Percentiles rank a stretch among this genome's conserved stretches.
These are phyloP conservation scores for Clarireedia homoeocarpa DNA, from an alignment of 2,329 filamentous ascomycete species.

Conservation along the genomic window DNA sequence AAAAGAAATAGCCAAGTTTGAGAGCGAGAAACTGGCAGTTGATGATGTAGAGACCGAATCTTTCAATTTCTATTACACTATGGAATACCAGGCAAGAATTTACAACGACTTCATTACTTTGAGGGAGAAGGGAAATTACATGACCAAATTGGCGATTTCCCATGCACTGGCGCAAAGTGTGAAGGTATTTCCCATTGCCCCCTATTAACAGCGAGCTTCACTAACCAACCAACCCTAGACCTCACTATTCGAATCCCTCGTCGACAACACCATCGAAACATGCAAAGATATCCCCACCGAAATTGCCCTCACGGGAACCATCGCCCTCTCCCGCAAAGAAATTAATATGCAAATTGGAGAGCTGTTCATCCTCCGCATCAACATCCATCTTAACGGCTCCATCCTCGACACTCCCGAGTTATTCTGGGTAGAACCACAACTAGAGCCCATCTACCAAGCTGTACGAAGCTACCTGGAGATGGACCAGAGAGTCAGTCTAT, in stretches of 20 bases:
- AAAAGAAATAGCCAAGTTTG: slow-evolving; percentile 90
- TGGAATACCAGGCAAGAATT: slow-evolving; percentile 94
- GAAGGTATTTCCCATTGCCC: slow-evolving; percentile 49
- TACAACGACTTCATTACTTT: slow-evolving; percentile 99
- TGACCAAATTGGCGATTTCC: slow-evolving; percentile 95
- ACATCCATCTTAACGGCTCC: slow-evolving; percentile 94
- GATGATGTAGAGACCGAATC: slow-evolving; percentile 93
- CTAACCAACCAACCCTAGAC: slow-evolving; percentile 44
- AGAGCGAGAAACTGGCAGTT: slow-evolving; percentile 77
- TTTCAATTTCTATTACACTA: slow-evolving; percentile 99
- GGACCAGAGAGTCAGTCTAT: slow-evolving; percentile 83
- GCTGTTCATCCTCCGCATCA: slow-evolving; percentile 94
- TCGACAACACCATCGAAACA: slow-evolving; percentile 85
- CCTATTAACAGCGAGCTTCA: background rate
- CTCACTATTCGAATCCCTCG: slow-evolving; percentile 89
- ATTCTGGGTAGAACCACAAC: slow-evolving; percentile 96
- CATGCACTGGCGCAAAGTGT: slow-evolving; percentile 94
- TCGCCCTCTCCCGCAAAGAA: slow-evolving; percentile 76
- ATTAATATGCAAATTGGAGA: slow-evolving; percentile 99
- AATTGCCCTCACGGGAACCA: slow-evolving; percentile 87
- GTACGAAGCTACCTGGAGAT: slow-evolving; percentile 95
- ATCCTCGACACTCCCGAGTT: slow-evolving; percentile 95
- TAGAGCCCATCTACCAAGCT: slow-evolving; percentile 93
- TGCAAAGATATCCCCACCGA: slow-evolving; percentile 91
- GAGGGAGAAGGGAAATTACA: slow-evolving; percentile 90